These are phyloP conservation scores for Agrostemma githago DNA, from an alignment of 148 eudicot genomes.

Conservation along the genomic window DNA sequence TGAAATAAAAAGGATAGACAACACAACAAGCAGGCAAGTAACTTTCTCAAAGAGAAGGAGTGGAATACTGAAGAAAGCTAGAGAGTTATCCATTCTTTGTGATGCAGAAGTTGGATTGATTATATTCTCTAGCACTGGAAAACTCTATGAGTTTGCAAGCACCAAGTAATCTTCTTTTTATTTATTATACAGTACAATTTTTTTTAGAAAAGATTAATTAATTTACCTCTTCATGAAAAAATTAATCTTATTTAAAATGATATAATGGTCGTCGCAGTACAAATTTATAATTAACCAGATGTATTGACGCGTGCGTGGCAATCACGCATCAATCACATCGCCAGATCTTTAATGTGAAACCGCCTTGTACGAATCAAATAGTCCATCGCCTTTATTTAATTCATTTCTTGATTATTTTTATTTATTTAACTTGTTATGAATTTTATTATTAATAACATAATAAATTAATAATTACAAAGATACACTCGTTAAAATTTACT, in stretches of 20 bases:
- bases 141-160: conserved; percentile 34
- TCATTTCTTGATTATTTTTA: no score
- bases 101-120: conserved; percentile 35
- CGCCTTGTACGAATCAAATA: no score
- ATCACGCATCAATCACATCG: no score
- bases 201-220: no score
- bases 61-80: conserved; percentile 34
- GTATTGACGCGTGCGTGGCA: not conserved
- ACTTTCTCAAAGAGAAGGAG: conserved; percentile 33
- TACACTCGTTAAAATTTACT: no score
- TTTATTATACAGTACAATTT: not conserved
- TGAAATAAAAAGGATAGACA: conserved; percentile 32
- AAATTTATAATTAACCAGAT: no score
- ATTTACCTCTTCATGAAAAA: not conserved
- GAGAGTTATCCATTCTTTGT: conserved; percentile 31
- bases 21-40: conserved; percentile 33
- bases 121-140: conserved; percentile 31
- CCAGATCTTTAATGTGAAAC: no score
- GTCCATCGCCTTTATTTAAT: no score
- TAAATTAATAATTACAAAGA: no score
- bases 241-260: not conserved
- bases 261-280: not conserved
- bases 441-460: no score
- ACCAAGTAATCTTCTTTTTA: conserved; percentile 23
- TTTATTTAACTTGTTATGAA: no score